Base-by-base conservation (phyloP, 352 stramenopile genomes). In the Phytopythium delawarense region DNA sequence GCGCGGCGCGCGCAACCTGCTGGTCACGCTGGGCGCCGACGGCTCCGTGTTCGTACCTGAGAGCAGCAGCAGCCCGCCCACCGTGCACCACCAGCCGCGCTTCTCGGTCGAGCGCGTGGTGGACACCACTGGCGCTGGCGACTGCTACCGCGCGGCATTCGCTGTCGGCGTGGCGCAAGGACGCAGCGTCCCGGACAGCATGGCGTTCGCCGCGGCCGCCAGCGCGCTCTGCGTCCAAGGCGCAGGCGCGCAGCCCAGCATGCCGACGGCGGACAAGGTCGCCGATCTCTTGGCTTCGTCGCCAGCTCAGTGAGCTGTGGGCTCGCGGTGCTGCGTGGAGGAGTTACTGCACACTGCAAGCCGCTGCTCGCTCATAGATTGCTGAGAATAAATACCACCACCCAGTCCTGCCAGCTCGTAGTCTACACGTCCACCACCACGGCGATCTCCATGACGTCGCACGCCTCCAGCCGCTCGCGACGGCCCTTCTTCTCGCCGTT, bases 51-150 rank as follows among this genome's bases (percentile, higher is more conserved):
- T 91, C 18, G 66, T 94, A 1, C 75, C 79, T 28, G 65, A 75
- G 6, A 56, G 70, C n/a, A 62, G 25, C 18, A 65, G 55, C 12
- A 52, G 46, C 46, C 1, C 8, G 1, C 35, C 39, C 39, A 58
- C 62, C 1, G 34, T 84, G 5, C 57, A 87, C 18, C 70, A 66
- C 48, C 82, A 93, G 64, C 67, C 69, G 12, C 78, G 69, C 56
- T 80, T 92, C 49, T 53, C 63, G 48, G 80, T 84, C 13, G 67
- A 86, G 25, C 77, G 78, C 13, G 84, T 94, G 20, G 76, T 91
- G 2, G 86, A 94, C 63, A 93, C 84, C 0, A 94, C 86, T 2
- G 86, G 86, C 7, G 86, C 86, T 1, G 86, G 86, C 15, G 86
- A 94, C 44, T 93, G 84, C 69, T 94, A 86, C 61, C 82, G 84